Evolutionary conservation across 2,329 filamentous ascomycete species (phyloP), one percentile per base, ranked within the genome.

Genomic region (Colletotrichum tofieldiae): DNA sequence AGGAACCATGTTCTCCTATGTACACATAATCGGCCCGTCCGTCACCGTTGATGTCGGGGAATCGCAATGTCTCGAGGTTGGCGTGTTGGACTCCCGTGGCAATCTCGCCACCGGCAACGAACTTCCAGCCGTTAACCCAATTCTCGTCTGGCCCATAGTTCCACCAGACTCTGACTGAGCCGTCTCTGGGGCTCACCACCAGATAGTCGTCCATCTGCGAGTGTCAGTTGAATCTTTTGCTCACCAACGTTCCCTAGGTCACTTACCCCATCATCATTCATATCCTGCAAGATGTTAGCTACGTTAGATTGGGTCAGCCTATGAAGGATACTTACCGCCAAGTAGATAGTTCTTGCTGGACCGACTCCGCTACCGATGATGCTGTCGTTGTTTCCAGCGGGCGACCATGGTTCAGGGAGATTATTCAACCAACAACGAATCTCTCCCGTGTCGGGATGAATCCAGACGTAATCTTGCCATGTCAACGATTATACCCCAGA

Each of bases 21-120:
- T 74, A 75, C 5, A 78, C 73, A 37, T 77, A 78, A 65, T 77
- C 77, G 7, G 77, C 75, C 12, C 77, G 23, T 6, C 76, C 76
- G 58, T 78, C 77, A 12, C 77, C 76, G 47, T 78, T 79, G 60
- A 78, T 75, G 35, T 78, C 76, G 4, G 77, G 71, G 47, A 78
- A 78, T 2, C 76, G 71, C 0, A 78, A 26, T 1, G 77, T 78
- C 14, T 64, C 59, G 2, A 70, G 62, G 29, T 77, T 78, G 1
- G 77, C 77, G 35, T 78, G 77, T 0, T 73, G 76, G 16, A 76
- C 75, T 0, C 76, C 76, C 0, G 70, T 72, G 2, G 77, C 76
- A n/a, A 78, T 77, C 20, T 75, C 39, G 5, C 76, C 77, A 12
- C 77, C 77, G 1, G 64, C 61, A 1, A 73, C 72, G 18, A 75